Percentiles rank a stretch among this genome's conserved stretches.
Evolutionary conservation across 331 rosid species (phyloP).

Genomic region (Rhamnella rubrinervis): DNA sequence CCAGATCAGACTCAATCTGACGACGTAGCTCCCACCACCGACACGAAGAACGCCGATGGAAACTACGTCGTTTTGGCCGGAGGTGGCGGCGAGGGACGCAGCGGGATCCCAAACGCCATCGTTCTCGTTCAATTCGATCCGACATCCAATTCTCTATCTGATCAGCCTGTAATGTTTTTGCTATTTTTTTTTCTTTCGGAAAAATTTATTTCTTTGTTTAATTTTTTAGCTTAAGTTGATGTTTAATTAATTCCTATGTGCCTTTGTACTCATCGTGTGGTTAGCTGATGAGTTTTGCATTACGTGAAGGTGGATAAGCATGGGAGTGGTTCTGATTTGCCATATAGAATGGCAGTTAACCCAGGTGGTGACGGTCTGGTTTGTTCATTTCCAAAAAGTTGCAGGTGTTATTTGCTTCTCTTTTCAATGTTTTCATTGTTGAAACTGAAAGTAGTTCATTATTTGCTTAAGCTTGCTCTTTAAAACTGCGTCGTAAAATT

Average conservation of each 20-base stretch:
- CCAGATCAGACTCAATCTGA: conserved; percentile 6
- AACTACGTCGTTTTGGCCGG: conserved; percentile 61
- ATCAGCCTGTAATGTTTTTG: conserved; percentile 48
- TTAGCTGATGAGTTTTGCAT: conserved; percentile 8
- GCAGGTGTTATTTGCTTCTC: conserved; percentile 49
- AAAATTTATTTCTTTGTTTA: no score
- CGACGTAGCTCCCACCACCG: not conserved
- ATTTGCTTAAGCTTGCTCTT: no score
- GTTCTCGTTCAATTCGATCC: conserved; percentile 53
- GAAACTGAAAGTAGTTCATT: not conserved
- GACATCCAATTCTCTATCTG: conserved; percentile 53
- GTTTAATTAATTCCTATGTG: not conserved
- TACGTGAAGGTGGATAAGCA: conserved; percentile 59
- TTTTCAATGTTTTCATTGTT: not conserved
- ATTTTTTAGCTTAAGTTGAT: not conserved
- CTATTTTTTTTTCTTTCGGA: not conserved
- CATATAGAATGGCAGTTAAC: conserved; percentile 85
- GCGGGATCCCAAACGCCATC: conserved; percentile 80
- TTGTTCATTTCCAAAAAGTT: conserved; percentile 67
- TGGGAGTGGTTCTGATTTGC: conserved; percentile 63
- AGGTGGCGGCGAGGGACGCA: conserved; percentile 88
- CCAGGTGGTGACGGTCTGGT: conserved; percentile 72
- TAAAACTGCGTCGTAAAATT: no score
- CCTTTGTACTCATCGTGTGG: not conserved
- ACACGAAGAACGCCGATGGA: conserved; percentile 10